phyloP scores from a whole-genome alignment of 768 basidiomycete species.

The Panellus pusillus region DNA sequence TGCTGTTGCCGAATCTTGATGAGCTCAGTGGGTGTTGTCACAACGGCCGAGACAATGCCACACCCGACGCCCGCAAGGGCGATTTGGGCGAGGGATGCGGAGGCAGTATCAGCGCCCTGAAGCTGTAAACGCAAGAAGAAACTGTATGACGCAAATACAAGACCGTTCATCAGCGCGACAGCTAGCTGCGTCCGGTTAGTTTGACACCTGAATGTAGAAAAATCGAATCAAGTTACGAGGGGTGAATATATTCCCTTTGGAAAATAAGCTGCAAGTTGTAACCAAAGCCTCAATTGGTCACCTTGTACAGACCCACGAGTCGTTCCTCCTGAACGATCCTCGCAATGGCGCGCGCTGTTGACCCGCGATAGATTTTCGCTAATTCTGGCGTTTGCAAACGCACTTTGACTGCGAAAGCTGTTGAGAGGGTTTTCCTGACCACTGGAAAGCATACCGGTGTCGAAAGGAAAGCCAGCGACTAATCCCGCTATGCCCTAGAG shows the following conservation, averaged over 20 bases:
- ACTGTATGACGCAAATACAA: constrained; percentile 84
- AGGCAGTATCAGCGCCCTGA: constrained; percentile 36
- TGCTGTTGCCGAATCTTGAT: constrained; percentile 86
- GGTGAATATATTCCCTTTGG: constrained; percentile 68
- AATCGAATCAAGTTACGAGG: constrained; percentile 31
- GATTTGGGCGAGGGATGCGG: constrained; percentile 70
- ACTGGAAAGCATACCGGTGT: constrained; percentile 49
- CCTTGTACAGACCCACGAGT: constrained; percentile 64
- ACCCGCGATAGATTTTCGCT: constrained; percentile 52
- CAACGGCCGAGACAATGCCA: constrained; percentile 75
- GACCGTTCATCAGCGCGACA: constrained; percentile 77
- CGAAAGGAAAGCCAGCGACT: constrained; percentile 75
- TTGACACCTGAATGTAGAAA: background rate
- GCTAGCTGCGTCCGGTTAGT: constrained; percentile 47
- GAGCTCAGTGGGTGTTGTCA: constrained; percentile 84
- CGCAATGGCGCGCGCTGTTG: constrained; percentile 61
- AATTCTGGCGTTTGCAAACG: constrained; percentile 70
- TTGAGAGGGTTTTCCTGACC: background rate
- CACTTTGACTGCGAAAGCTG: constrained; percentile 64
- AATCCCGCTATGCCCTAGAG: constrained; percentile 62
- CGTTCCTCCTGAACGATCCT: constrained; percentile 74
- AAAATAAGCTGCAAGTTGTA: no score
- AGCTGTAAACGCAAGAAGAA: constrained; percentile 73
- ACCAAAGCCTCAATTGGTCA: no score
- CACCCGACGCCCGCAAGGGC: constrained; percentile 77